phyloP scores from a whole-genome alignment of 768 basidiomycete species.

The Russula sp. region DNA sequence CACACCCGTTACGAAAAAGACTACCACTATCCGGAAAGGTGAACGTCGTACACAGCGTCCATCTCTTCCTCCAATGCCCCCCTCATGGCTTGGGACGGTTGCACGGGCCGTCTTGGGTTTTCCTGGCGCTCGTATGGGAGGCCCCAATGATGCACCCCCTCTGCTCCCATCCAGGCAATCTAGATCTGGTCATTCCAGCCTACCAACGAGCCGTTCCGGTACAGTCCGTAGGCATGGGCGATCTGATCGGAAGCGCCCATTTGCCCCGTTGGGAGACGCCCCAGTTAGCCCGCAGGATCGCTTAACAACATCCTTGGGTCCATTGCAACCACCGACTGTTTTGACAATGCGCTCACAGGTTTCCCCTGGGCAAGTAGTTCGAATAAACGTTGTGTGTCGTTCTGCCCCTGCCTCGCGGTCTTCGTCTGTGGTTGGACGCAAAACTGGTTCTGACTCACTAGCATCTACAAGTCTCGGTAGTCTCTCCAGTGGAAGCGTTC shows the following conservation, averaged over 20 bases:
- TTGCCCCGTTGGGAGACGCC: conserved; percentile 25
- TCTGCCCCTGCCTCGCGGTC: conserved; percentile 64
- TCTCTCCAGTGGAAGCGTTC: conserved; percentile 20
- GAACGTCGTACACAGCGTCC: conserved; percentile 29
- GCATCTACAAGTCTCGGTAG: conserved; percentile 1
- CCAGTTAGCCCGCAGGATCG: conserved; percentile 7
- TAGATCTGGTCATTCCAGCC: background rate
- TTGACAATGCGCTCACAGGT: conserved; percentile 24
- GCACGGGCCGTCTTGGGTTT: conserved; percentile 52
- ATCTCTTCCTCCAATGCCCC: conserved; percentile 48
- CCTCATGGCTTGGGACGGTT: conserved; percentile 67
- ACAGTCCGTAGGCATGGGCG: conserved; percentile 23
- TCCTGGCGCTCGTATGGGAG: conserved; percentile 39
- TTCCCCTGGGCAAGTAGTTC: conserved; percentile 37
- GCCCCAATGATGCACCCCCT: conserved; percentile 24
- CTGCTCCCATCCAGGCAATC: conserved; percentile 1
- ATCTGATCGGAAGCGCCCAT: conserved; percentile 21
- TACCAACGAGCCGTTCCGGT: conserved; percentile 10
- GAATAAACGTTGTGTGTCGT: conserved; percentile 54
- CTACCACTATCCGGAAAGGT: conserved; percentile 30
- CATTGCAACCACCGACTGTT: conserved; percentile 16
- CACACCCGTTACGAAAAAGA: conserved; percentile 1
- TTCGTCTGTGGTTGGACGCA: conserved; percentile 34
- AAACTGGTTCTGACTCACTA: conserved; percentile 8
- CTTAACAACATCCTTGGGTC: conserved; percentile 3